Conservation (phyloP, 2,329 filamentous ascomycete genomes). For the Ophiostoma piceae region DNA sequence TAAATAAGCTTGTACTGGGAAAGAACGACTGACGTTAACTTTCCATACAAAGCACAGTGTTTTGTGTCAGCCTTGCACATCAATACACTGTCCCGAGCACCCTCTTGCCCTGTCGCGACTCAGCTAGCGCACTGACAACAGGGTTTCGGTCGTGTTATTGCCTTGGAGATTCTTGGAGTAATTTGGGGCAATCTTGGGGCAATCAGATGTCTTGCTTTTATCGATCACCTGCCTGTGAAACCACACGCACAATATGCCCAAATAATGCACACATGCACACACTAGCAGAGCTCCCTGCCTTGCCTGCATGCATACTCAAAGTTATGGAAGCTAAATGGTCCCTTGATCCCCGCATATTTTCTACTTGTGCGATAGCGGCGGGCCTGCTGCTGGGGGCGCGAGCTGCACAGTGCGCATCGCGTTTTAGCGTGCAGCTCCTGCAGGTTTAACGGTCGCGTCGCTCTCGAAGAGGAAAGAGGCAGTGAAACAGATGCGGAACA, state of each 20-base stretch:
- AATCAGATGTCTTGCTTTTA: slow-evolving; percentile 10
- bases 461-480: neutral
- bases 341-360: slow-evolving; percentile 12
- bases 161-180: slow-evolving; percentile 3
- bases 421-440: neutral
- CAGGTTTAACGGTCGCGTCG: slow-evolving; percentile 2
- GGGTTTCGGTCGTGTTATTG: neutral
- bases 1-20: neutral
- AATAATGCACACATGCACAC: neutral
- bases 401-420: slow-evolving; percentile 12
- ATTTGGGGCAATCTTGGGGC: neutral
- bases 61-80: neutral
- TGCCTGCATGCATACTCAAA: neutral
- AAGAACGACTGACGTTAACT: slow-evolving; percentile 2
- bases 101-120: neutral
- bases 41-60: neutral
- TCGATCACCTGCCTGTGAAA: slow-evolving; percentile 1
- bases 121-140: neutral
- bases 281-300: neutral
- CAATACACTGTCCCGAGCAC: neutral
- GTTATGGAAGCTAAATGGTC: neutral
- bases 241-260: neutral
- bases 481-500: neutral
- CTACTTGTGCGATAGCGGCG: neutral
- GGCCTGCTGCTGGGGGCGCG: neutral